phyloP scores from a whole-genome alignment of 108 stramenopile genomes.

The Cyclotella sp. region DNA sequence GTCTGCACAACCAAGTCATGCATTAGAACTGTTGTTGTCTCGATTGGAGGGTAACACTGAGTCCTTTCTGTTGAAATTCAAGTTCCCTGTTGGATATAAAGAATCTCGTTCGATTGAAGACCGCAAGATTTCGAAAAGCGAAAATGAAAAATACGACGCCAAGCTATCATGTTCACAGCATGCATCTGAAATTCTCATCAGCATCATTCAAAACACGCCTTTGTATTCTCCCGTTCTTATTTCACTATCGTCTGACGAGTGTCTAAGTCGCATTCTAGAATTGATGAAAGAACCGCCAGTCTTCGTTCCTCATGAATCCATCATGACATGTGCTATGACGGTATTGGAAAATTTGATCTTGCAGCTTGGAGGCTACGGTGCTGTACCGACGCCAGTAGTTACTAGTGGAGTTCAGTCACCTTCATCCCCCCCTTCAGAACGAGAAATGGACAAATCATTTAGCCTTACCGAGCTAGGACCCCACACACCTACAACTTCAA shows the following conservation, averaged over 20 bases:
- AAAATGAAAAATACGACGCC: constrained; percentile 10
- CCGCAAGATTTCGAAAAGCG: neutral
- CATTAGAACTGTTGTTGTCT: constrained; percentile 65
- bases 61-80: constrained; percentile 43
- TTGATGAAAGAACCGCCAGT: constrained; percentile 14
- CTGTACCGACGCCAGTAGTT: constrained; percentile 49
- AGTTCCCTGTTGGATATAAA: constrained; percentile 45
- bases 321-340: constrained; percentile 79
- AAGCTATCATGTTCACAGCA: constrained; percentile 58
- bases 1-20: constrained; percentile 58
- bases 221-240: constrained; percentile 68
- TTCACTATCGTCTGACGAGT: constrained; percentile 62
- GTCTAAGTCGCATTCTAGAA: constrained; percentile 60
- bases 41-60: constrained; percentile 53
- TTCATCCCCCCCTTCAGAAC: neutral
- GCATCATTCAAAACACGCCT: constrained; percentile 86
- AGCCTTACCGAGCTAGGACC: constrained; percentile 33
- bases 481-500: constrained; percentile 25
- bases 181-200: constrained; percentile 84
- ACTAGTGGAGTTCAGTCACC: neutral
- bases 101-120: neutral
- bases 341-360: constrained; percentile 86
- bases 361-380: constrained; percentile 89
- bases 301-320: constrained; percentile 73
- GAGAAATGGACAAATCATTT: constrained; percentile 9